Conservation (phyloP, 768 basidiomycete species). For the Leccinum imitatum region DNA sequence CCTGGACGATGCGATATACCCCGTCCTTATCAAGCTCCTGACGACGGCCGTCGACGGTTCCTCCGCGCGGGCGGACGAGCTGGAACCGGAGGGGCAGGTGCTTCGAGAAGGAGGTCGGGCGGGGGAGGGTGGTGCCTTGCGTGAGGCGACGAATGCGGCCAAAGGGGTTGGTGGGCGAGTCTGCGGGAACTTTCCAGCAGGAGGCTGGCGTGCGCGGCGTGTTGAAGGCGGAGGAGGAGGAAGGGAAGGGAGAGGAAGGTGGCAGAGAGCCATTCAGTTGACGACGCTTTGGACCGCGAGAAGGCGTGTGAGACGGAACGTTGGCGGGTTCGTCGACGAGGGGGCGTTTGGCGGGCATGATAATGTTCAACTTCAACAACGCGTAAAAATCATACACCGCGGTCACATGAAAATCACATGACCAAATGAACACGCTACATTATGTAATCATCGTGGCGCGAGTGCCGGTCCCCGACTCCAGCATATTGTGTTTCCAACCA, state of each 20-base stretch:
- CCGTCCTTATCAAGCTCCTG: conserved; percentile 41
- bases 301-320: conserved; percentile 29
- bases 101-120: conserved; percentile 50
- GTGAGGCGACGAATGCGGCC: conserved; percentile 50
- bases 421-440: background rate
- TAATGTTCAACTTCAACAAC: background rate
- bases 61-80: conserved; percentile 39
- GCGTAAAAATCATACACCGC: background rate
- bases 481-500: no score
- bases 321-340: background rate
- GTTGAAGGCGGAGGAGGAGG: conserved; percentile 26
- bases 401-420: background rate
- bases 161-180: conserved; percentile 73
- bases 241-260: conserved; percentile 29
- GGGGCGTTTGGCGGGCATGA: background rate
- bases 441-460: no score
- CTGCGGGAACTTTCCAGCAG: conserved; percentile 50
- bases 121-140: conserved; percentile 39
- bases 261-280: conserved; percentile 23
- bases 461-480: no score
- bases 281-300: conserved; percentile 31
- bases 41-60: conserved; percentile 12
- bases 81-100: conserved; percentile 68
- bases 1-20: conserved; percentile 64
- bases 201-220: conserved; percentile 39